These are phyloP conservation scores for Turnera subulata DNA, from an alignment of 345 rosid species.

Conservation along the genomic window DNA sequence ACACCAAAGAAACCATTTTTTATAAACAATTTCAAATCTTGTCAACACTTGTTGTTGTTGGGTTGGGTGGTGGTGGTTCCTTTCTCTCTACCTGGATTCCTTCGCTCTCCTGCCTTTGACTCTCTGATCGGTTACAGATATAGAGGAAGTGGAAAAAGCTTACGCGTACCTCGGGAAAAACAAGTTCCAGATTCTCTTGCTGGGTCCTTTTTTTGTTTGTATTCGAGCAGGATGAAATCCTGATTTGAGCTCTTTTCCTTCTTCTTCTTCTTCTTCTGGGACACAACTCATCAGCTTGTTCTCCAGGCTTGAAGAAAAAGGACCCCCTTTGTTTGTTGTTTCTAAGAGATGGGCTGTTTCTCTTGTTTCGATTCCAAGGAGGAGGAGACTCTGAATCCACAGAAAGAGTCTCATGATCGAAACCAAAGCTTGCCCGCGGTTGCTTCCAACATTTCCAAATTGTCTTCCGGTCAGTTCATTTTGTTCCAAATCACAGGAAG, in stretches of 20 bases:
- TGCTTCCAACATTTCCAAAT: slow-evolving; percentile 57
- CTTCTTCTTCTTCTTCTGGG: slow-evolving; percentile 12
- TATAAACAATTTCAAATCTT: background rate
- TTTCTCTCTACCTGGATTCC: slow-evolving; percentile 20
- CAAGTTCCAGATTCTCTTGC: background rate
- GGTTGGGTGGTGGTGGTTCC: slow-evolving; percentile 3
- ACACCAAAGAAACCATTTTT: slow-evolving; percentile 1
- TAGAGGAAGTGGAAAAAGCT: background rate
- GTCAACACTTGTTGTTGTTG: background rate
- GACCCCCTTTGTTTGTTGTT: slow-evolving; percentile 9
- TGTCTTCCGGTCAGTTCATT: slow-evolving; percentile 64
- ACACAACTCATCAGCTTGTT: slow-evolving; percentile 13
- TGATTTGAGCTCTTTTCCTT: slow-evolving; percentile 4
- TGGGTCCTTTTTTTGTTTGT: slow-evolving; percentile 10
- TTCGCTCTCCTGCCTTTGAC: slow-evolving; percentile 10
- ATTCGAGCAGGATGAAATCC: background rate
- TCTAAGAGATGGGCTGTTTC: slow-evolving; percentile 77
- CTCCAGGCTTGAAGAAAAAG: background rate
- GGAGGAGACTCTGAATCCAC: slow-evolving; percentile 69
- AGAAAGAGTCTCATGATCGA: slow-evolving; percentile 47
- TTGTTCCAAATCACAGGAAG: background rate
- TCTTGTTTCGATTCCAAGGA: slow-evolving; percentile 88
- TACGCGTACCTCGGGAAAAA: background rate
- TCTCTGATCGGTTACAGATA: slow-evolving; percentile 8
- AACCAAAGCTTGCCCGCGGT: slow-evolving; percentile 45